phyloP scores from a whole-genome alignment of 352 stramenopile species.

The Globisporangium orthogonon region DNA sequence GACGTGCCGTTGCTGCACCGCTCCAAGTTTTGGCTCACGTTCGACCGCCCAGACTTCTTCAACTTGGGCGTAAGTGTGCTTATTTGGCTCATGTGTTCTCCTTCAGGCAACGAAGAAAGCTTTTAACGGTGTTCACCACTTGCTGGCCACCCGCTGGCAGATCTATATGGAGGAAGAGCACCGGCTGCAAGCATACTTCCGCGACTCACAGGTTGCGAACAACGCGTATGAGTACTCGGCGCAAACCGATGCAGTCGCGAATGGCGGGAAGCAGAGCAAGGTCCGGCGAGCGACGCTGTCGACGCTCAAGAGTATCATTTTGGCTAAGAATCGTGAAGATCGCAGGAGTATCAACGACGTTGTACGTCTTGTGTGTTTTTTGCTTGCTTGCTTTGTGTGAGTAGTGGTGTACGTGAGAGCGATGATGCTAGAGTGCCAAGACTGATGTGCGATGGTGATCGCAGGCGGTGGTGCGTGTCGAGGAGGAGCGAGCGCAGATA shows the following conservation, averaged over 20 bases:
- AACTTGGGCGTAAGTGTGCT: conserved; percentile 47
- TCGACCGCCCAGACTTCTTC: conserved; percentile 68
- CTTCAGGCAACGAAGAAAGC: too few relatives aligned
- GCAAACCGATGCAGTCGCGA: conserved; percentile 12
- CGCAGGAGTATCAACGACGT: conserved; percentile 25
- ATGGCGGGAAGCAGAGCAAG: conserved; percentile 15
- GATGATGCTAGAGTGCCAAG: neutral
- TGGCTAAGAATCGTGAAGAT: conserved; percentile 16
- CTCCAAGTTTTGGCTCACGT: conserved; percentile 82
- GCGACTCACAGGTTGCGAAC: conserved; percentile 22
- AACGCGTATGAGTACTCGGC: conserved; percentile 39
- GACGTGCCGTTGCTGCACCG: conserved; percentile 62
- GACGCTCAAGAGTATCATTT: conserved; percentile 21
- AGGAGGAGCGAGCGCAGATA: conserved; percentile 42
- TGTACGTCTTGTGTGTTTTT: too few relatives aligned
- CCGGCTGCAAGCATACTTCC: conserved; percentile 32
- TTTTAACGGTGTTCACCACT: neutral
- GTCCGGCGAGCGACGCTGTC: conserved; percentile 14
- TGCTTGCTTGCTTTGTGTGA: conserved; percentile 2
- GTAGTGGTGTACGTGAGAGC: neutral
- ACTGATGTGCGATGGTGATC: neutral
- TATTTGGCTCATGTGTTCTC: too few relatives aligned
- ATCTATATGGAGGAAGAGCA: conserved; percentile 63
- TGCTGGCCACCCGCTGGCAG: conserved; percentile 11
- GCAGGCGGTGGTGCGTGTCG: conserved; percentile 47